Conservation (phyloP, 2,329 filamentous ascomycete species). For the Westerdykella sp. region DNA sequence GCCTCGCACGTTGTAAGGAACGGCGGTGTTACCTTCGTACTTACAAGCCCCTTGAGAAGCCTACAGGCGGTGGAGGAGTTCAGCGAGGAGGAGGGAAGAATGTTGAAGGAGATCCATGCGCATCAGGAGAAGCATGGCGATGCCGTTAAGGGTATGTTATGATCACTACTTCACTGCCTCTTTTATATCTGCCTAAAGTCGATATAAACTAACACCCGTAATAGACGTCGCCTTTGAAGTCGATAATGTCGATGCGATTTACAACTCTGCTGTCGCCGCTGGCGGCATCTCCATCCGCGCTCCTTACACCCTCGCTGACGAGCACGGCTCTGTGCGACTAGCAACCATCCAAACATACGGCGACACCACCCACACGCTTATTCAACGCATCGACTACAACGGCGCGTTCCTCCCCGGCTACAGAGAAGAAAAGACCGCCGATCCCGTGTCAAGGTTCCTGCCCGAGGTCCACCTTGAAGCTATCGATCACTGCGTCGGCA, state of each 20-base stretch:
- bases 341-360: slow-evolving; percentile 89
- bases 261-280: slow-evolving; percentile 61
- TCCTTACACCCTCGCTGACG: slow-evolving; percentile 50
- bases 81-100: slow-evolving; percentile 52
- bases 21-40: slow-evolving; percentile 70
- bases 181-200: background rate
- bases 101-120: slow-evolving; percentile 68
- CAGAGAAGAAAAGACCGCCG: slow-evolving; percentile 46
- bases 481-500: slow-evolving; percentile 96
- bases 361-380: slow-evolving; percentile 88
- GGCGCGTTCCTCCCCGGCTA: slow-evolving; percentile 83
- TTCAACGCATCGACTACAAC: slow-evolving; percentile 63
- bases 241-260: slow-evolving; percentile 78
- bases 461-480: slow-evolving; percentile 62
- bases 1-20: slow-evolving; percentile 82
- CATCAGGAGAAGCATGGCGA: slow-evolving; percentile 87
- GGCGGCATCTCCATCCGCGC: slow-evolving; percentile 58
- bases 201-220: slow-evolving; percentile 5
- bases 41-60: slow-evolving; percentile 69
- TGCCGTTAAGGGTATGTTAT: slow-evolving; percentile 61
- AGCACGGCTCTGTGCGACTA: slow-evolving; percentile 61
- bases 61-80: slow-evolving; percentile 28
- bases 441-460: slow-evolving; percentile 47
- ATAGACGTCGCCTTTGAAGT: slow-evolving; percentile 87
- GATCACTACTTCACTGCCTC: background rate